Percentiles rank a stretch among this genome's conserved stretches.
Evolutionary conservation across 2,329 filamentous ascomycete genomes (phyloP).

Genomic region (Teratosphaeria epicoccoides): DNA sequence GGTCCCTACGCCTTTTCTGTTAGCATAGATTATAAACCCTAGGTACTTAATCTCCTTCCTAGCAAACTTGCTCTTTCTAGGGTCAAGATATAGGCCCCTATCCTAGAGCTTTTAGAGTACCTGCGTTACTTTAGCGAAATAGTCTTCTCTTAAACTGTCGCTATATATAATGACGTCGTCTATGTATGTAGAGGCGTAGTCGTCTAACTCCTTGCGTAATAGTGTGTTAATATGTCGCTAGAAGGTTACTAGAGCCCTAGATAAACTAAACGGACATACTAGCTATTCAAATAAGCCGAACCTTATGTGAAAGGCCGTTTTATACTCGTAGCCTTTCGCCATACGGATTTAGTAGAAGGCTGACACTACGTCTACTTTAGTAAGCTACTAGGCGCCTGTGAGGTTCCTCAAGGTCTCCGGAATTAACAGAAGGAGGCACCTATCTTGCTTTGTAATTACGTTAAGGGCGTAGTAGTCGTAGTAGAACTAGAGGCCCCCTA

Average conservation of each 20-base stretch:
- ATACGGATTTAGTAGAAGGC: too few relatives aligned
- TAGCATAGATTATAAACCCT: conserved; percentile 3
- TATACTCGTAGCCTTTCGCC: not conserved
- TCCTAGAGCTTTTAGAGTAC: conserved; percentile 3
- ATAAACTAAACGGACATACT: conserved; percentile 14
- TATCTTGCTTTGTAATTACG: not conserved
- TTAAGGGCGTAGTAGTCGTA: not conserved
- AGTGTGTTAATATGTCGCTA: too few relatives aligned
- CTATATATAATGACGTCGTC: not conserved
- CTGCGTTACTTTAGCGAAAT: not conserved
- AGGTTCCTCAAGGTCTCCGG: not conserved
- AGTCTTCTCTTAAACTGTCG: not conserved
- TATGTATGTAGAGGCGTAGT: conserved; percentile 4
- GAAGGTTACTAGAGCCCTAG: conserved; percentile 11
- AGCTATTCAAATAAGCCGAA: conserved; percentile 11
- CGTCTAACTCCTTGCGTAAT: conserved; percentile 9
- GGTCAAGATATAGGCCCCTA: conserved; percentile 1
- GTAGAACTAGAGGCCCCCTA: not conserved
- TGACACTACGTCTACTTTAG: too few relatives aligned
- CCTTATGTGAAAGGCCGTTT: not conserved
- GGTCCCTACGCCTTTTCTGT: conserved; percentile 11
- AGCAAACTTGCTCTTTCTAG: conserved; percentile 2
- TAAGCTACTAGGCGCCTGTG: too few relatives aligned
- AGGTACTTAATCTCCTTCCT: conserved; percentile 4
- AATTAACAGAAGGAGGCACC: conserved; percentile 1